Base-by-base conservation (phyloP, 441 rosid genomes). In the Mallotus japonicus region DNA sequence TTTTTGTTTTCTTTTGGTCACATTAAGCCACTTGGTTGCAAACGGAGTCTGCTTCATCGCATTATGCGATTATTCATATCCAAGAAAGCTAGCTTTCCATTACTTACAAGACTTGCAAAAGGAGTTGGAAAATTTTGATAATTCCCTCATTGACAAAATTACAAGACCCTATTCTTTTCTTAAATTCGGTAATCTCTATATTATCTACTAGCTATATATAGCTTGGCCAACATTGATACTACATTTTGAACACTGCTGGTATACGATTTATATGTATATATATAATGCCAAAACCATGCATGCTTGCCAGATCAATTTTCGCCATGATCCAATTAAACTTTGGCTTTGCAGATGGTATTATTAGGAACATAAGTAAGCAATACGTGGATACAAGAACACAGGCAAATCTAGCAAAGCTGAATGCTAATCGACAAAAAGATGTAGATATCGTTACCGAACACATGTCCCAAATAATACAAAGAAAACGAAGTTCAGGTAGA, bases 1-100 rank as follows among this genome's bases (percentile, higher is more conserved):
- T 64, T 4, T 51, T 15, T 58, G 20, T 73, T 24, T 67, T 47
- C 46, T 42, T 6, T 72, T 55, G 22, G 55, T 28, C 16, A 5
- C 11, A 78, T 67, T 65, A 84, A 89, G 91, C 87, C 79, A 76
- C 24, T 64, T 83, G 84, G 81, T 80, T 67, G 85, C 73, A 75
- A 83, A 84, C 70, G 85, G 83, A 42, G 47, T 81, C 71, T 87
- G 88, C 80, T 87, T 82, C 84, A 85, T 86, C 56, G 14, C 32
- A 28, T 75, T 89, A 65, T 77, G 86, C 62, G 88, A 87, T 72
- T 81, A 86, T 66, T 80, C 88, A 17, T 89, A 87, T 73, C 91
- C 91, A 70, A 81, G 88, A 86, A 89, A 86, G 84, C 81, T 89
- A 57, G 83, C 85, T 62, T 89, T 89, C 83, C 78, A 76, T 72